Conservation (phyloP, 345 rosid species). For the Dovyalis caffra region DNA sequence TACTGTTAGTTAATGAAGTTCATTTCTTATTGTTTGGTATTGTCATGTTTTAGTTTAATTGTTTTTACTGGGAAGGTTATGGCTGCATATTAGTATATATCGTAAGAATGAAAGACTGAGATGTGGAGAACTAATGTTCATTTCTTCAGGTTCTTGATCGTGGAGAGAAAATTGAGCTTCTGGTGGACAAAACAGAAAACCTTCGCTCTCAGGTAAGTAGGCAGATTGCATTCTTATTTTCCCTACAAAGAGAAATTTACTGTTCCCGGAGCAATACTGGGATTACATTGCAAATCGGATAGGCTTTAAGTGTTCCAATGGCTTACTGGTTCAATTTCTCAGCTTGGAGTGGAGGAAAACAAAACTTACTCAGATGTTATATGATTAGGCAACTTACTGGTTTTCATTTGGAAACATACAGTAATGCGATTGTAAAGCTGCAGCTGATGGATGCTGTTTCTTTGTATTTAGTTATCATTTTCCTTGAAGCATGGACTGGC, state of each 20-base stretch:
- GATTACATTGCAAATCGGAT: not conserved
- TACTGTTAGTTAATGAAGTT: too few relatives aligned
- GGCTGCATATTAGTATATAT: not conserved
- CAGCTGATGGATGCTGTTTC: not conserved
- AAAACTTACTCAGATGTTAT: not conserved
- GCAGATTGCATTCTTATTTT: not conserved
- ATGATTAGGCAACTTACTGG: not conserved
- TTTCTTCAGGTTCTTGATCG: slow-evolving; percentile 88
- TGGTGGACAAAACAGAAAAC: slow-evolving; percentile 97
- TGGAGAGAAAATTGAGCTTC: slow-evolving; percentile 94
- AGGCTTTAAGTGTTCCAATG: not conserved
- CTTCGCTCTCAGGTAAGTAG: slow-evolving; percentile 79
- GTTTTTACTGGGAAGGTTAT: not conserved
- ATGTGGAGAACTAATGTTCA: too few relatives aligned
- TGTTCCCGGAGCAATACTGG: not conserved
- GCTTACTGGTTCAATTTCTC: not conserved
- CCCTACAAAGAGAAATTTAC: not conserved
- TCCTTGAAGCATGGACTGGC: not conserved
- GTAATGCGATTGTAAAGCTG: not conserved
- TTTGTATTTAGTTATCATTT: not conserved
- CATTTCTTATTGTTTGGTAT: not conserved
- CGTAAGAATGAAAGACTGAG: too few relatives aligned
- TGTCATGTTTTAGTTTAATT: not conserved
- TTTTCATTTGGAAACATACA: not conserved
- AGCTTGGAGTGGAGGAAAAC: not conserved